These are phyloP conservation scores for Suhomyces pyralidae DNA, from an alignment of 805 yeast genomes.

Conservation along the genomic window DNA sequence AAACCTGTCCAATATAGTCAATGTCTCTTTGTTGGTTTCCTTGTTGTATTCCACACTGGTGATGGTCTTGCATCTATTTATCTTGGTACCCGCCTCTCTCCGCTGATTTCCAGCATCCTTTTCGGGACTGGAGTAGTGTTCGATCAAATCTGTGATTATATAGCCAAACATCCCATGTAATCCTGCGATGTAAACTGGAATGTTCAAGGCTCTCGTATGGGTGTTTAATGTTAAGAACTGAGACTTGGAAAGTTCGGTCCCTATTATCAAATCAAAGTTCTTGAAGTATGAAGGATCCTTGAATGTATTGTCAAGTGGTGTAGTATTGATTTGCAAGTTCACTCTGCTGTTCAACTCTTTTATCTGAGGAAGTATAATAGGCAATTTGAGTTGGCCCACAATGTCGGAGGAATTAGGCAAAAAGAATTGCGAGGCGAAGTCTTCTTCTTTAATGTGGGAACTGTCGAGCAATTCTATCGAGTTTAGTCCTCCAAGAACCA, in stretches of 20 bases:
- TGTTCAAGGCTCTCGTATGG: conserved; percentile 50
- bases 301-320: conserved; percentile 16
- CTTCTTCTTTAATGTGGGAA: conserved; percentile 52
- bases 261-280: conserved; percentile 68
- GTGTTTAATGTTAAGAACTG: conserved; percentile 50
- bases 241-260: conserved; percentile 55
- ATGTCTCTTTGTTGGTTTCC: conserved; percentile 41
- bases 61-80: conserved; percentile 46
- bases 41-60: conserved; percentile 26
- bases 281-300: conserved; percentile 38
- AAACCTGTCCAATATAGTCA: conserved; percentile 38
- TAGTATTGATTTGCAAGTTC: conserved; percentile 44
- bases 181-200: conserved; percentile 68
- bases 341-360: conserved; percentile 82
- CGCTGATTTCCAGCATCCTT: conserved; percentile 46
- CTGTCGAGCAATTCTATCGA: conserved; percentile 67
- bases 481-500: conserved; percentile 87
- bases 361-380: conserved; percentile 53
- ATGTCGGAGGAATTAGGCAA: conserved; percentile 49
- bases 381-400: conserved; percentile 55
- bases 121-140: conserved; percentile 55
- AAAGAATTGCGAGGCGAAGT: conserved; percentile 74
- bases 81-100: conserved; percentile 42
- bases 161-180: conserved; percentile 82
- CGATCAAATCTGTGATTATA: conserved; percentile 72